Evolutionary conservation across 768 basidiomycete genomes (phyloP).

Genomic region (Tylopilus sp.): DNA sequence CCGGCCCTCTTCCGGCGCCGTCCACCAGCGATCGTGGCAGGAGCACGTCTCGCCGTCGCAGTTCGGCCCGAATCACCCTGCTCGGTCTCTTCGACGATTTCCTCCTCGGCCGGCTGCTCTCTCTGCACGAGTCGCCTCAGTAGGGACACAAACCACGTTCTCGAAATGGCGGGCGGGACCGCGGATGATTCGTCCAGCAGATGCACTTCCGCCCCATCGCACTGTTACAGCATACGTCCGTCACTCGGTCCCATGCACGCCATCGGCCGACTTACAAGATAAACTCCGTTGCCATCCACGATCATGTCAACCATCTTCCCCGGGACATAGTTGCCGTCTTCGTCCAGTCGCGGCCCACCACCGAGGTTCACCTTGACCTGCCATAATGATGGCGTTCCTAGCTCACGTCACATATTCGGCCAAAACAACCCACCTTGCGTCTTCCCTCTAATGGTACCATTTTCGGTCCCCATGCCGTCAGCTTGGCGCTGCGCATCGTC

Average conservation of each 20-base stretch:
- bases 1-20: constrained; percentile 54
- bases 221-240: constrained; percentile 36
- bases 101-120: constrained; percentile 22
- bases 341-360: constrained; percentile 46
- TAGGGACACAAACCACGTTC: constrained; percentile 70
- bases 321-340: constrained; percentile 48
- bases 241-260: constrained; percentile 10
- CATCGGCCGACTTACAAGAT: constrained; percentile 53
- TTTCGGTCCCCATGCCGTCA: constrained; percentile 82
- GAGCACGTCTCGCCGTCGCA: constrained; percentile 34
- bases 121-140: constrained; percentile 23
- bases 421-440: constrained; percentile 54
- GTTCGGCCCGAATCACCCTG: constrained; percentile 46
- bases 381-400: constrained; percentile 2
- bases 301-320: constrained; percentile 73
- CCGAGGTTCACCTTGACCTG: constrained; percentile 75
- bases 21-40: constrained; percentile 56
- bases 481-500: constrained; percentile 58
- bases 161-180: constrained; percentile 48
- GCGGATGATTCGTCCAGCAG: constrained; percentile 59
- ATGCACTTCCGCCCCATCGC: constrained; percentile 56
- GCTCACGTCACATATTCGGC: background rate
- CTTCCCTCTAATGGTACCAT: constrained; percentile 57
- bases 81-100: constrained; percentile 34
- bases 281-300: constrained; percentile 74